phyloP scores from a whole-genome alignment of 495 filamentous ascomycete species.

The Collariella sp. region DNA sequence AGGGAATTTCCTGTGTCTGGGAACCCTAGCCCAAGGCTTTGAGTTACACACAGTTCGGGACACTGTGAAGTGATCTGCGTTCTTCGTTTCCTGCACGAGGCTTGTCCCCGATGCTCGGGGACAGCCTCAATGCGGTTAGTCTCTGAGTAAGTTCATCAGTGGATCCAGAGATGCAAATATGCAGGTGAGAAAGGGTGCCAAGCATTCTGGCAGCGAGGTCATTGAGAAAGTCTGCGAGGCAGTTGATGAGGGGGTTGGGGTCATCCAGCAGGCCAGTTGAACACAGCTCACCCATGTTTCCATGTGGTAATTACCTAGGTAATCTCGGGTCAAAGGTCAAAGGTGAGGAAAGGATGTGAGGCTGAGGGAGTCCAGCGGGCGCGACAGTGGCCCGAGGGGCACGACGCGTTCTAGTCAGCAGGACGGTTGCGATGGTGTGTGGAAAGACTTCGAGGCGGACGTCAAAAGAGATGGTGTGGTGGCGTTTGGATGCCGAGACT shows the following conservation, averaged over 20 bases:
- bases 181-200: background rate
- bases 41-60: background rate
- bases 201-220: background rate
- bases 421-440: too few relatives aligned
- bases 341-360: too few relatives aligned
- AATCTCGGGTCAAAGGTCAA: background rate
- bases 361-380: too few relatives aligned
- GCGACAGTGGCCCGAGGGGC: too few relatives aligned
- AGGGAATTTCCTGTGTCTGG: background rate
- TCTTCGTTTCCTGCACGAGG: background rate
- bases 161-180: background rate
- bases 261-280: background rate
- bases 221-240: background rate
- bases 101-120: background rate
- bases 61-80: background rate
- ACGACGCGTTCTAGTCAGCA: too few relatives aligned
- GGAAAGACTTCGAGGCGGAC: too few relatives aligned
- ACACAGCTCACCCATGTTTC: conserved; percentile 1
- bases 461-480: too few relatives aligned
- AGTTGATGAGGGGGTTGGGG: background rate
- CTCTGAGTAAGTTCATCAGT: background rate
- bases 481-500: too few relatives aligned
- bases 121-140: background rate
- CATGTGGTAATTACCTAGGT: conserved; percentile 5
- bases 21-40: background rate